Evolutionary conservation across 352 stramenopile genomes (phyloP), one percentile per base, ranked within the genome.

Genomic region (Hyaloperonospora arabidopsidis): DNA sequence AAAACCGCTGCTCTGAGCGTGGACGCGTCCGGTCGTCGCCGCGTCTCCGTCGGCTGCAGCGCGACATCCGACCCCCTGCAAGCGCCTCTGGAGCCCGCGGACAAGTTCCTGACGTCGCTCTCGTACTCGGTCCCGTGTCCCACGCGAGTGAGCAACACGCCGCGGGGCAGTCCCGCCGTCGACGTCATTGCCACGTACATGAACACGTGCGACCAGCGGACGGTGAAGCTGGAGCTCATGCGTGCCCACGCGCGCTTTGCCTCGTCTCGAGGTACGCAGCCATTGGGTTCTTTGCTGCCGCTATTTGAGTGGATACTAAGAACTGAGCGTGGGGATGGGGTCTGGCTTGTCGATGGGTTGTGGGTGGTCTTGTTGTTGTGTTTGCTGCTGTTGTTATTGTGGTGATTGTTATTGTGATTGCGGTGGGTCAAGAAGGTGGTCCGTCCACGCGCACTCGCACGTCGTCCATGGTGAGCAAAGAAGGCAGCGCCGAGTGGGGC

Each of bases 101-200:
- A 64, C 40, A 58, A 74, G 43, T 57, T 88, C 35, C 66, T 71
- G 15, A 66, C 64, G 43, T 80, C 77, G 39, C 65, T 87, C 13
- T 88, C 77, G 36, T 89, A 89, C 61, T 89, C 79, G 45, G 77
- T 90, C 23, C 79, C 79, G 49, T 74, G 69, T 35, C 67, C 64
- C 10, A 74, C 74, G 13, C 45, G 80, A 32, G 59, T 86, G 41
- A 79, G 65, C 51, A 87, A 79, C 47, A 86, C 77, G 45, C 79
- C 79, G 40, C 76, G 81, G 19, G 81, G 69, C 2, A 81, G 81
- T 15, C 77, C 77, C 10, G 74, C 76, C 0, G 83, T 93, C 38
- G 84, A 93, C 50, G 79, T 93, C 34, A 93, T 93, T 56, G 84
- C 84, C 43, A 93, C 84, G 2, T 93, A 93, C 69, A 93, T 93